phyloP scores from a whole-genome alignment of 139 green algal species.

The Bryopsis sp. region DNA sequence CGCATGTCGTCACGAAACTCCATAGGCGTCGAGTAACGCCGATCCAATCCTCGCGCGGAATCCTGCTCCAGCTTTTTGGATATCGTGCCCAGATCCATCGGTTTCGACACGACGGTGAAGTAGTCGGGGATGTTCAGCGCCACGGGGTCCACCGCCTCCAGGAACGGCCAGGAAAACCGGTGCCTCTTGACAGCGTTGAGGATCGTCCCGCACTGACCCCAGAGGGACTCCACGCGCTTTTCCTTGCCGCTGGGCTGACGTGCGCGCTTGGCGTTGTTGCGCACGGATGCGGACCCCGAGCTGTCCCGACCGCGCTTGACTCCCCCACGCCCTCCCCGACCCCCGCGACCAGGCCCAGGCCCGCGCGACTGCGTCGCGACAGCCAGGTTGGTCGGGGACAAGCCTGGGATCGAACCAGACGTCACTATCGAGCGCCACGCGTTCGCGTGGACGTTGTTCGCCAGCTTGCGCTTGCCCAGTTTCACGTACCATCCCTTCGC shows the following conservation, averaged over 20 bases:
- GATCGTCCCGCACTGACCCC: slow-evolving; percentile 17
- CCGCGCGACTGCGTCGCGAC: no score
- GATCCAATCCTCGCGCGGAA: neutral
- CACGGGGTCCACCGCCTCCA: slow-evolving; percentile 33
- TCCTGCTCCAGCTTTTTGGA: neutral
- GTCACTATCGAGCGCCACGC: neutral
- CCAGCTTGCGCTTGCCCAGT: neutral
- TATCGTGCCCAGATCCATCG: slow-evolving; percentile 34
- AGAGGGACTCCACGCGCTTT: slow-evolving; percentile 6
- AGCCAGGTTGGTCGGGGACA: no score
- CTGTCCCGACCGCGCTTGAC: no score
- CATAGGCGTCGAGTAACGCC: slow-evolving; percentile 17
- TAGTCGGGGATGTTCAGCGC: slow-evolving; percentile 34
- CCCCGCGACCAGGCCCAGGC: no score
- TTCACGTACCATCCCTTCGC: neutral
- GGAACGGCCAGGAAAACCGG: slow-evolving; percentile 22
- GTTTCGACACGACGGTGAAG: slow-evolving; percentile 33
- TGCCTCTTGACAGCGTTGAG: slow-evolving; percentile 13
- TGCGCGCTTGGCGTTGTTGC: neutral
- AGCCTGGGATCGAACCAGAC: no score
- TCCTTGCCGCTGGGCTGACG: neutral
- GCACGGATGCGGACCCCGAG: no score
- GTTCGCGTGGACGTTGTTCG: neutral
- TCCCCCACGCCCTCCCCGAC: no score
- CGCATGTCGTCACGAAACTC: slow-evolving; percentile 29